A percentile compares a stretch with the other conserved stretches of the same genome.
These are phyloP conservation scores for Seiridium unicorne DNA, from an alignment of 2,329 filamentous ascomycete genomes.

Conservation along the genomic window DNA sequence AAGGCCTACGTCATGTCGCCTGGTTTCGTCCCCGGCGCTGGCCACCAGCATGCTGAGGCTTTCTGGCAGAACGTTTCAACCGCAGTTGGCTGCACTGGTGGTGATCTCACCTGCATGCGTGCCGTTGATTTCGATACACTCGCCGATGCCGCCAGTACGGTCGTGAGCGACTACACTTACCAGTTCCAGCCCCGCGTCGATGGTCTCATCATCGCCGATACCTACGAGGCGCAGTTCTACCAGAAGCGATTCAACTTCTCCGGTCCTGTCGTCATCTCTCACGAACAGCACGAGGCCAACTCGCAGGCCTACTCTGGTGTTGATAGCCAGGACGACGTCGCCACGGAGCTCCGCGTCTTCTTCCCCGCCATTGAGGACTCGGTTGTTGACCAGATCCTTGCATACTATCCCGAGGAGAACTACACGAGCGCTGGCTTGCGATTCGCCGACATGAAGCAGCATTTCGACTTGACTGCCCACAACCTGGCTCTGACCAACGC, in stretches of 20 bases:
- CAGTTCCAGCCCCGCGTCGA: slow-evolving; percentile 34
- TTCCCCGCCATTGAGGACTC: slow-evolving; percentile 32
- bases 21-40: slow-evolving; percentile 25
- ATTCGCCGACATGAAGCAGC: slow-evolving; percentile 34
- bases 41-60: slow-evolving; percentile 28
- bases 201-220: slow-evolving; percentile 32
- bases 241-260: slow-evolving; percentile 32
- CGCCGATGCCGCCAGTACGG: slow-evolving; percentile 19
- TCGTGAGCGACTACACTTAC: slow-evolving; percentile 25
- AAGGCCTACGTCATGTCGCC: slow-evolving; percentile 7
- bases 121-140: slow-evolving; percentile 6
- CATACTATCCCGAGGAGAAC: slow-evolving; percentile 28
- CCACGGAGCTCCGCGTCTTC: slow-evolving; percentile 26
- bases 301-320: slow-evolving; percentile 25
- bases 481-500: slow-evolving; percentile 31
- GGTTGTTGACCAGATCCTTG: slow-evolving; percentile 25
- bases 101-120: slow-evolving; percentile 4
- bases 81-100: neutral
- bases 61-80: slow-evolving; percentile 6
- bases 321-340: slow-evolving; percentile 29
- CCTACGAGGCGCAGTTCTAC: slow-evolving; percentile 33
- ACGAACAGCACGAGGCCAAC: slow-evolving; percentile 34
- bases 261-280: slow-evolving; percentile 31
- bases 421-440: slow-evolving; percentile 31
- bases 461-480: slow-evolving; percentile 30